Base-by-base conservation (phyloP, 352 stramenopile species). In the Pythium phragmitis region DNA sequence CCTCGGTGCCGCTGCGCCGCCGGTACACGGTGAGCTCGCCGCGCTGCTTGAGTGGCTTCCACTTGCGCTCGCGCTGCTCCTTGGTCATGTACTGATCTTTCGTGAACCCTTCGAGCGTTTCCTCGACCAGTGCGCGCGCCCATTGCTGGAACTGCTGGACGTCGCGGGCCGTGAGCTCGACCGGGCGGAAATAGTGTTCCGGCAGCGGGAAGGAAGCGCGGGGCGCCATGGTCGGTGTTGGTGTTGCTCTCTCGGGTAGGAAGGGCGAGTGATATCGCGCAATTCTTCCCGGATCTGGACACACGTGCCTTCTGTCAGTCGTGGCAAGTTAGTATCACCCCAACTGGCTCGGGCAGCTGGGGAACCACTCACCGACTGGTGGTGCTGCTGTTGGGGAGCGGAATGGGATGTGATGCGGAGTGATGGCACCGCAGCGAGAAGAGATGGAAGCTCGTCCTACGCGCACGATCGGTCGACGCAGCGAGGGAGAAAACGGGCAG, bases 21-120 rank as follows among this genome's bases (percentile, higher is more conserved):
- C 78, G 70, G 56, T 85, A 90, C 39, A 80, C 80, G 11, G 76
- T 88, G 61, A 92, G 69, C 2, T 79, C 72, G 45, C 65, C 70
- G 37, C 75, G 75, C 57, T 86, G 69, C 69, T 92, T 92, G 65
- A 92, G 78, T 41, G 70, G 58, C 57, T 92, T 92, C 79, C 81
- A 92, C 65, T 85, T 81, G 53, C 71, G 72, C 60, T 89, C 79
- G 23, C 73, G 74, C 49, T 77, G 71, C 56, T 92, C 81, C 42
- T 70, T 68, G 30, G 81, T 83, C 57, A 86, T 70, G 57, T 85
- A 85, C 63, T 90, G 81, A 47, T 89, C 77, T 48, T 76, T 77
- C 48, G 88, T 80, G 52, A 88, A 88, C 14, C 78, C 72, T 53
- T 88, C 73, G 36, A 92, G 74, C n/a, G 83, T 92, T 56, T 87